Percentiles rank a stretch among this genome's conserved stretches.
Conservation (phyloP, 2,329 filamentous ascomycete species). For the Fulvia fulva region DNA sequence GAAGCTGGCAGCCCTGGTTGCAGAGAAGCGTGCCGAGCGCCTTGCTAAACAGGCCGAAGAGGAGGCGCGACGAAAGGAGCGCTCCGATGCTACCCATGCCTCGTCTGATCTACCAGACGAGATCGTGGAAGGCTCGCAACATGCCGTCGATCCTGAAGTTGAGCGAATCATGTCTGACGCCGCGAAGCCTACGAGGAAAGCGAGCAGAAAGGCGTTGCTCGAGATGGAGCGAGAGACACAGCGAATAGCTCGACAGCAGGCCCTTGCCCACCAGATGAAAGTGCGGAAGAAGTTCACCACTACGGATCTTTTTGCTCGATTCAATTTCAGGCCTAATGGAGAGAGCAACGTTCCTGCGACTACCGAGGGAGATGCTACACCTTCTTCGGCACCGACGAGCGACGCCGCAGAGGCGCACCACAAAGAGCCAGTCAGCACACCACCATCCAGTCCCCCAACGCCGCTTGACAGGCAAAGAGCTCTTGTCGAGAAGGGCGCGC, state of each 20-base stretch:
- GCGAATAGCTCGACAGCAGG: slow-evolving; percentile 81
- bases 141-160: slow-evolving; percentile 21
- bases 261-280: slow-evolving; percentile 82
- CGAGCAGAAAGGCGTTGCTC: slow-evolving; percentile 89
- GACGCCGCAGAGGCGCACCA: slow-evolving; percentile 22
- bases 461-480: slow-evolving; percentile 35
- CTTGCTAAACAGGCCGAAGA: slow-evolving; percentile 23
- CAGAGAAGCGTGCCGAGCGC: slow-evolving; percentile 30
- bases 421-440: slow-evolving; percentile 32
- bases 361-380: slow-evolving; percentile 13
- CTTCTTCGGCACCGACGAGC: slow-evolving; percentile 30
- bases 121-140: slow-evolving; percentile 21
- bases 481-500: slow-evolving; percentile 31
- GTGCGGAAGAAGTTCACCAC: slow-evolving; percentile 86
- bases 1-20: slow-evolving; percentile 30
- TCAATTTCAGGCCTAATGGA: slow-evolving; percentile 55
- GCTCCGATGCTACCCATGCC: background rate
- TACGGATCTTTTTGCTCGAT: slow-evolving; percentile 74
- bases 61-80: slow-evolving; percentile 5
- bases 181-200: slow-evolving; percentile 71
- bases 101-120: slow-evolving; percentile 29
- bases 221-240: slow-evolving; percentile 96
- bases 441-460: slow-evolving; percentile 45
- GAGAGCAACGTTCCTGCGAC: slow-evolving; percentile 1
- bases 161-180: slow-evolving; percentile 34